Base-by-base conservation (phyloP, 2,329 filamentous ascomycete genomes). In the Emydomyces testavorans region DNA sequence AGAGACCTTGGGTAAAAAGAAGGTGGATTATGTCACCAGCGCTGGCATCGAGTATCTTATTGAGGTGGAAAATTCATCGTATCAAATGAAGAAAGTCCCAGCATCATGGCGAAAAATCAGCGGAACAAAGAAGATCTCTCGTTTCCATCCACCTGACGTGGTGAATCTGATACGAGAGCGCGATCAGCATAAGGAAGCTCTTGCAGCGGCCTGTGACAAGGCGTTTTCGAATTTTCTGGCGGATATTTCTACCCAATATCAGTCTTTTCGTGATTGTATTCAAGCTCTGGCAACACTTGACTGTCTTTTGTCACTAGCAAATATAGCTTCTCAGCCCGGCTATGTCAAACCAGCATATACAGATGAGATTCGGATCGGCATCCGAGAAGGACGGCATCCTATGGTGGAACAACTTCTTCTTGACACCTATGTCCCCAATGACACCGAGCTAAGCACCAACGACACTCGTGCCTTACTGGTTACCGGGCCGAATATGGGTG, bases 401-500 rank as follows among this genome's bases (percentile, higher is more conserved):
- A 94, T 98, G 75, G 89, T 94, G 38, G 92, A 98, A 64, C 88
- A 93, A 60, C 79, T 90, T 8, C 76, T 96, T 4, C 76, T 90
- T 3, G 79, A 85, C 56, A 75, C 79, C 44, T 98, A 96, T 66
- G 94, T 98, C 50, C 90, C 92, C 39, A 98, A 98, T 66, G 79
- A 83, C 58, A 83, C 87, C 8, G 69, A 77, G 1, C 77, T 96
- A 39, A 75, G 78, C n/a, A 76, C 79, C 2, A 75, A 79, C 1
- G 62, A 72, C 0, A 77, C 79, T 0, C 76, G 85, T 4, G 86
- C 87, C 2, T 78, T 95, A 56, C 81, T 96, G 48, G 82, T 98
- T 58, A 98, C 92, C 0, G 92, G 92, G 0, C 92, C 92, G 24
- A 98, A 98, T 69, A 98, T 98, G 92, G 92, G 92, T 58, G 92